phyloP scores from a whole-genome alignment of 257 asterid genomes.

The Nicotiana benthamiana region DNA sequence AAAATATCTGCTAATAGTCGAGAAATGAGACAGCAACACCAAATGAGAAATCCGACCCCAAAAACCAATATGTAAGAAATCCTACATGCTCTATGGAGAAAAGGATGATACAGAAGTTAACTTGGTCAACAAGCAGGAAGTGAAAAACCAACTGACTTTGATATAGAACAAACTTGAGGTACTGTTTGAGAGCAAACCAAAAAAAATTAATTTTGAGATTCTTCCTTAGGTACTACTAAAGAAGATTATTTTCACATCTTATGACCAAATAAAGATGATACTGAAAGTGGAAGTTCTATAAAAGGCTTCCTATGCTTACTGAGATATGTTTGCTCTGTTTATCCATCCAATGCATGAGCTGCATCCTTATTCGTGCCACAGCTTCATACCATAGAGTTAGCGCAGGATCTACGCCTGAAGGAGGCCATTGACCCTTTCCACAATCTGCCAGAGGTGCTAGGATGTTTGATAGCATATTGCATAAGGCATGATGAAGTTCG shows the following conservation, averaged over 20 bases:
- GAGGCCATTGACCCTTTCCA: constrained; percentile 98
- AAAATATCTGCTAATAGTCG: neutral
- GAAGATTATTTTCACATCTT: neutral
- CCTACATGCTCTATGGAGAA: neutral
- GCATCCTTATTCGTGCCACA: constrained; percentile 84
- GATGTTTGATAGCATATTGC: constrained; percentile 99
- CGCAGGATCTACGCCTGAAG: constrained; percentile 90
- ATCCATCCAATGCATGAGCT: constrained; percentile 96
- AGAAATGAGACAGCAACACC: neutral
- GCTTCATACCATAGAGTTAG: constrained; percentile 98
- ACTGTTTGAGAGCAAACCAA: neutral
- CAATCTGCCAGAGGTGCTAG: constrained; percentile 95
- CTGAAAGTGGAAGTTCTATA: neutral
- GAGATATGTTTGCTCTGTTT: constrained; percentile 96
- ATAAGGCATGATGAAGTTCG: constrained; percentile 94
- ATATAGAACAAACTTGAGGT: neutral
- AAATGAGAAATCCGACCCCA: neutral
- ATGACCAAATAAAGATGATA: neutral
- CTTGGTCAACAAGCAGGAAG: neutral
- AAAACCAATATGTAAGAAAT: neutral
- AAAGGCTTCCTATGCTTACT: constrained; percentile 40
- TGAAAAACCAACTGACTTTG: neutral
- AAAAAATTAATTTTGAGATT: neutral
- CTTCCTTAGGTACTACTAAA: neutral
- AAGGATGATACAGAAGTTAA: constrained; percentile 1